Evolutionary conservation across 768 basidiomycete genomes (phyloP).

Genomic region (Inosperma sp.): DNA sequence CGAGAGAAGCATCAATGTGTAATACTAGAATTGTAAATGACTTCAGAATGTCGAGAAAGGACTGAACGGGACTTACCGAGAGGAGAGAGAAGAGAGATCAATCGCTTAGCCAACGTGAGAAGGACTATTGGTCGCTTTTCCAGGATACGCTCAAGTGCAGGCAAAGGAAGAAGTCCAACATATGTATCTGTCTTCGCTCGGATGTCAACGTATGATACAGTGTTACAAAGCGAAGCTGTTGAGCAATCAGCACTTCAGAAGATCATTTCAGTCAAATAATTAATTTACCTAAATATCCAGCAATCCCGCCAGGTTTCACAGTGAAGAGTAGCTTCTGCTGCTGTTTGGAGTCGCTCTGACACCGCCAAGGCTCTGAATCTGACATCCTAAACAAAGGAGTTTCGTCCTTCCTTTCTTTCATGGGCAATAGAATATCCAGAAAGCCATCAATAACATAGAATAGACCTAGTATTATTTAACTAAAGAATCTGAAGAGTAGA

Average conservation of each 20-base stretch:
- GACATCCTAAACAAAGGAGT: conserved; percentile 15
- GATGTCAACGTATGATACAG: conserved; percentile 94
- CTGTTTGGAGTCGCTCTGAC: conserved; percentile 32
- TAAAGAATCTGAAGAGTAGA: conserved; percentile 7
- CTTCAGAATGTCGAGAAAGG: neutral
- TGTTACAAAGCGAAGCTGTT: conserved; percentile 82
- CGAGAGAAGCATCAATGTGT: conserved; percentile 93
- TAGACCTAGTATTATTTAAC: conserved; percentile 44
- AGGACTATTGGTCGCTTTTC: conserved; percentile 95
- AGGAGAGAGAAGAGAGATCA: conserved; percentile 92
- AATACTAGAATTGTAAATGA: conserved; percentile 50
- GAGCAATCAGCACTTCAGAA: conserved; percentile 6
- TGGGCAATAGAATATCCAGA: conserved; percentile 82
- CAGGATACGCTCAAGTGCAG: conserved; percentile 82
- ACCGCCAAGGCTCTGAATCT: conserved; percentile 32
- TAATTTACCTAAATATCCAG: conserved; percentile 81
- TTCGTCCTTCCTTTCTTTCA: conserved; percentile 29
- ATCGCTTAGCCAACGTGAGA: conserved; percentile 90
- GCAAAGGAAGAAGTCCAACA: conserved; percentile 89
- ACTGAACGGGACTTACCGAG: conserved; percentile 51
- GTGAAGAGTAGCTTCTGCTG: conserved; percentile 79
- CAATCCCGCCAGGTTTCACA: conserved; percentile 95
- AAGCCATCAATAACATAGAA: conserved; percentile 97
- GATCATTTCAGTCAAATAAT: neutral
- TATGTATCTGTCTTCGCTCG: conserved; percentile 97